Conservation (phyloP, 2,329 filamentous ascomycete species). For the Nothopassalora personata region DNA sequence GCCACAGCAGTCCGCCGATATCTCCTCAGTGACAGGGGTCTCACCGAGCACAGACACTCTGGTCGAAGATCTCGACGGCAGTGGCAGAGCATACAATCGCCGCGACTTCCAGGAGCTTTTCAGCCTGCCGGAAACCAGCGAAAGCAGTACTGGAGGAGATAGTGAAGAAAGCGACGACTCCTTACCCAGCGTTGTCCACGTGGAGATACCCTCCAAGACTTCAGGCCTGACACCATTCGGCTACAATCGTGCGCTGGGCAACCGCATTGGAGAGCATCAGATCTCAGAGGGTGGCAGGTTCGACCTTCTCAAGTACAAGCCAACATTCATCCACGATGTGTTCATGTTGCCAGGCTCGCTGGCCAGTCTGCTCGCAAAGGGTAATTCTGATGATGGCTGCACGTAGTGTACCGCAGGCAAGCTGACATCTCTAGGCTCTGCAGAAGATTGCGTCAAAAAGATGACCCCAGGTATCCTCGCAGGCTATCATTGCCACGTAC, state of each 20-base stretch:
- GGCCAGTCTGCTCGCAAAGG: constrained; percentile 27
- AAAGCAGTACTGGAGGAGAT: neutral
- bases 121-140: neutral
- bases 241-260: constrained; percentile 25
- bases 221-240: neutral
- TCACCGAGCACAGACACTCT: neutral
- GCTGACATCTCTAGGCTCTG: constrained; percentile 8
- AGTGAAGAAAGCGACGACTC: constrained; percentile 1
- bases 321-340: constrained; percentile 49
- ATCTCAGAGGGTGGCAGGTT: constrained; percentile 49
- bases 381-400: neutral
- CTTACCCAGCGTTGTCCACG: neutral
- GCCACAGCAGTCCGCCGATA: neutral
- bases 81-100: neutral
- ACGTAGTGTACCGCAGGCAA: neutral
- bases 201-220: neutral
- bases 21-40: neutral
- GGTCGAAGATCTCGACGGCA: neutral
- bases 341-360: constrained; percentile 46
- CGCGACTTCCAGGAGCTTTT: neutral
- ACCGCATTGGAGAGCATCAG: constrained; percentile 20
- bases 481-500: constrained; percentile 20
- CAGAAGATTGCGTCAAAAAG: constrained; percentile 19
- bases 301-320: constrained; percentile 49
- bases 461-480: constrained; percentile 28